A percentile compares a stretch with the other conserved stretches of the same genome.
These are phyloP conservation scores for Pseudonitzschia delicatissima DNA, from an alignment of 108 stramenopile genomes.

Conservation along the genomic window DNA sequence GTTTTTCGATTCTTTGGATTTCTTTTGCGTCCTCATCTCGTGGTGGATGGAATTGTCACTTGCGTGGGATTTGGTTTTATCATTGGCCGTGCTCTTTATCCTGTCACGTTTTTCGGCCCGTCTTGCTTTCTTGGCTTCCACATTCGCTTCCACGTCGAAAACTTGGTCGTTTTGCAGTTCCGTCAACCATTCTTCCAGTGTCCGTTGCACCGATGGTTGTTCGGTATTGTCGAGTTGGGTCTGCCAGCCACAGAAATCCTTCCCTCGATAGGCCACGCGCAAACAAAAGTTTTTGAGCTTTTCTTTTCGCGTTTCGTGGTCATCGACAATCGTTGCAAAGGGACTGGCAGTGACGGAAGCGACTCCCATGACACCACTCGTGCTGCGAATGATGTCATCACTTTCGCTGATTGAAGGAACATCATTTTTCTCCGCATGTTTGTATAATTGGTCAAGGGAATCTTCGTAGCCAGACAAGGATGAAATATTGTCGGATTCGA, in stretches of 20 bases:
- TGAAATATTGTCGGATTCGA: neutral
- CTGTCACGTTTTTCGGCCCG: neutral
- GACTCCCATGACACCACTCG: neutral
- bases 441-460: slow-evolving; percentile 15
- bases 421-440: no score
- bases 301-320: slow-evolving; percentile 7
- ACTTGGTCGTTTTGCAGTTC: slow-evolving; percentile 16
- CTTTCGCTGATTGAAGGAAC: no score
- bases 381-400: neutral
- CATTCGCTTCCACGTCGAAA: neutral
- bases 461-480: slow-evolving; percentile 18
- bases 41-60: neutral
- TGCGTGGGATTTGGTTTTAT: neutral
- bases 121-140: neutral
- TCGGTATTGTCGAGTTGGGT: slow-evolving; percentile 48
- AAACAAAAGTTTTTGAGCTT: slow-evolving; percentile 53
- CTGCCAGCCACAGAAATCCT: slow-evolving; percentile 82
- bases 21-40: neutral
- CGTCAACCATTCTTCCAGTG: slow-evolving; percentile 53
- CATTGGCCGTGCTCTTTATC: neutral
- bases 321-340: neutral
- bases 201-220: slow-evolving; percentile 65
- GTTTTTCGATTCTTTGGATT: neutral
- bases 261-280: slow-evolving; percentile 58
- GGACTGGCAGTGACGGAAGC: neutral